phyloP scores from a whole-genome alignment of 78 protist species.

The Pigoraptor vietnamica region DNA sequence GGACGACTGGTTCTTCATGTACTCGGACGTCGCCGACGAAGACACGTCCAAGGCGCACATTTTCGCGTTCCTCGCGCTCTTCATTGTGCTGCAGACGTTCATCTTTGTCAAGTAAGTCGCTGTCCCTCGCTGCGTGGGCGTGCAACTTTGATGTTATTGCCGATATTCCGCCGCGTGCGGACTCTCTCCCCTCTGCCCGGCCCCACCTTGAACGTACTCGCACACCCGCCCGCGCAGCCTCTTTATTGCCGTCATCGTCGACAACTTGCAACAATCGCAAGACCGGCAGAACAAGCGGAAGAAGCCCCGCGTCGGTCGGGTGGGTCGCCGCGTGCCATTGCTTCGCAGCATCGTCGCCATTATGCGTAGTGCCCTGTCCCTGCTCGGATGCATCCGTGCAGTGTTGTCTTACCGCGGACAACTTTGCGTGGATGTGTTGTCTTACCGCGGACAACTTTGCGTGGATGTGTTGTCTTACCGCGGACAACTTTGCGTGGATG shows the following conservation, averaged over 20 bases:
- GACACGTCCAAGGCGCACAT: not conserved
- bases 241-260: not conserved
- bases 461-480: no score
- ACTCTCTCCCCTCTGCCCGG: no score
- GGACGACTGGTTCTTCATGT: not conserved
- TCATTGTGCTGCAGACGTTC: not conserved
- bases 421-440: no score
- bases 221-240: not conserved
- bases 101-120: not conserved
- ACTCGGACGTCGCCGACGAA: not conserved
- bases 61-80: not conserved
- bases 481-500: no score
- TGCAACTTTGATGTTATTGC: no score
- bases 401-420: not conserved
- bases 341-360: not conserved
- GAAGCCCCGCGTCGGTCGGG: not conserved
- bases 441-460: no score
- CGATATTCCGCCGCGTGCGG: no score
- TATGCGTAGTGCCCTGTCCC: no score
- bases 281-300: not conserved
- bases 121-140: not conserved
- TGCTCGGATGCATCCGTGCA: no score
- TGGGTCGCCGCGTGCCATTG: not conserved
- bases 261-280: not conserved
- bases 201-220: no score